These are phyloP conservation scores for Corymbia maculata DNA, from an alignment of 345 rosid genomes.

Conservation along the genomic window DNA sequence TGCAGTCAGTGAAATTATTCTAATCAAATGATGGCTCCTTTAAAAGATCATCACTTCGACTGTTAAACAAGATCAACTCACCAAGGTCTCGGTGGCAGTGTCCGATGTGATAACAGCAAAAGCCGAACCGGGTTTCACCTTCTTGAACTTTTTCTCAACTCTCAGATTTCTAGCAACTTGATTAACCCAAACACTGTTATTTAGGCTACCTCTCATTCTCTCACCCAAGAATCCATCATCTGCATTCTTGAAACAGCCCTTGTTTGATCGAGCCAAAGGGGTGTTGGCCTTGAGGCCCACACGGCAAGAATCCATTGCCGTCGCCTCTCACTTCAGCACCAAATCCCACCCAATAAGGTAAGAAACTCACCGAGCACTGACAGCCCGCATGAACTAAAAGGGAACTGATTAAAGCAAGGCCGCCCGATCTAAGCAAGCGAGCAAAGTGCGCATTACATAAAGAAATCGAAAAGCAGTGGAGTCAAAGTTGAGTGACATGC, in stretches of 20 bases:
- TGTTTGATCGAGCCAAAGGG: constrained; percentile 18
- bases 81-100: constrained; percentile 48
- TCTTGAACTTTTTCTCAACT: constrained; percentile 19
- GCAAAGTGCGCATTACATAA: constrained; percentile 43
- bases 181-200: constrained; percentile 12
- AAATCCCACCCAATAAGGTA: neutral
- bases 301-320: constrained; percentile 59
- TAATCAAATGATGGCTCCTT: neutral
- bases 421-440: constrained; percentile 23
- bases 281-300: constrained; percentile 28
- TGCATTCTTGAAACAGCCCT: constrained; percentile 14
- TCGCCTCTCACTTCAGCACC: neutral
- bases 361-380: neutral
- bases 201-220: constrained; percentile 35
- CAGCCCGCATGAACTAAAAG: neutral
- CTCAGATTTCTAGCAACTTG: constrained; percentile 20
- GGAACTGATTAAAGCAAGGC: constrained; percentile 1
- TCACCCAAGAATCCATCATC: constrained; percentile 52
- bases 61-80: constrained; percentile 6
- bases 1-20: neutral
- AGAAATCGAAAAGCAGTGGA: constrained; percentile 1
- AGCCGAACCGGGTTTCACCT: constrained; percentile 41
- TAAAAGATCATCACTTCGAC: neutral
- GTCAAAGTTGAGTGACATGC: constrained; percentile 16
- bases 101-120: constrained; percentile 60